These are phyloP conservation scores for Dioszegia hungarica DNA, from an alignment of 768 basidiomycete genomes.

Conservation along the genomic window DNA sequence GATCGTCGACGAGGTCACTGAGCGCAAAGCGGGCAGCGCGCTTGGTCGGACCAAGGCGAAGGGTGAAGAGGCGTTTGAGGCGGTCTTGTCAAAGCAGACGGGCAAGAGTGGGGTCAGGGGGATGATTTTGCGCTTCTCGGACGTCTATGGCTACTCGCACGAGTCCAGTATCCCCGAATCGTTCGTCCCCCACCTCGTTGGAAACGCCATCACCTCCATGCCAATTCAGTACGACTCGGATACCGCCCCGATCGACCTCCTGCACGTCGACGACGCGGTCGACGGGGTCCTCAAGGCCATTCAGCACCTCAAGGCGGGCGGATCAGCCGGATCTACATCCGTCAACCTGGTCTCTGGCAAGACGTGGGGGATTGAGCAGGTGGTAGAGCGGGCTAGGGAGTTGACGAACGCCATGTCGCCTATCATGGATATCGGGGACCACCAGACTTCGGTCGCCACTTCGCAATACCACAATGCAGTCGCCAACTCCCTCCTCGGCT, in stretches of 20 bases:
- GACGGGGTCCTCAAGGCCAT: constrained; percentile 35
- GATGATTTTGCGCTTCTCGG: constrained; percentile 37
- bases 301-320: constrained; percentile 3
- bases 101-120: background rate
- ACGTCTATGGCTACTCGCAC: constrained; percentile 40
- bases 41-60: constrained; percentile 37
- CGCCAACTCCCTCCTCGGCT: constrained; percentile 25
- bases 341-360: constrained; percentile 41
- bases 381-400: constrained; percentile 35
- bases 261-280: constrained; percentile 44
- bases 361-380: constrained; percentile 22
- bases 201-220: constrained; percentile 35
- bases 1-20: constrained; percentile 14
- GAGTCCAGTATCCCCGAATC: constrained; percentile 24
- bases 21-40: constrained; percentile 21
- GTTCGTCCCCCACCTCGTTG: constrained; percentile 35
- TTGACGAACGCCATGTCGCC: constrained; percentile 39
- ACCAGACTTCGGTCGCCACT: constrained; percentile 5
- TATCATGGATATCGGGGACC: constrained; percentile 29
- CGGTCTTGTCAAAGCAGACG: background rate
- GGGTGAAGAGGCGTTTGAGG: constrained; percentile 28
- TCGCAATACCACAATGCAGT: constrained; percentile 8
- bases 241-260: constrained; percentile 26
- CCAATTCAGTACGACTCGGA: constrained; percentile 43
- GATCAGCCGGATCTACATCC: background rate